These are phyloP conservation scores for Phytophthora constricta DNA, from an alignment of 352 stramenopile species.

Conservation along the genomic window DNA sequence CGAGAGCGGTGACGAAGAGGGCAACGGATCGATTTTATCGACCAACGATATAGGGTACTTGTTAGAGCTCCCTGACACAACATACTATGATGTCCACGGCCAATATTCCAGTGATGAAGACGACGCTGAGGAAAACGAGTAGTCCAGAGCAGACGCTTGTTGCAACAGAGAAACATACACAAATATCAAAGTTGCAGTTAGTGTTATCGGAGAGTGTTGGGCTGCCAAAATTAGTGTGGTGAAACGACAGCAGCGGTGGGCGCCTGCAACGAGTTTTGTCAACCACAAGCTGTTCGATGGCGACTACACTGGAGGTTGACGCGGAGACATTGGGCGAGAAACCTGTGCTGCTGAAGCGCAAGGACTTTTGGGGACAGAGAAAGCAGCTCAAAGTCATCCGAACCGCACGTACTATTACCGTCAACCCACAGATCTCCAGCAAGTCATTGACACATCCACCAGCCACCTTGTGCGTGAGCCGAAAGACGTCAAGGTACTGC, in stretches of 20 bases:
- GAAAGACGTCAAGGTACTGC: constrained; percentile 67
- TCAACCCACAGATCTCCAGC: constrained; percentile 71
- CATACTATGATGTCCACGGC: constrained; percentile 75
- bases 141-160: constrained; percentile 14
- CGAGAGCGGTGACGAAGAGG: constrained; percentile 47
- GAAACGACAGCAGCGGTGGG: constrained; percentile 33
- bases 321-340: constrained; percentile 31
- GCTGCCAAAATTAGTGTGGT: not conserved
- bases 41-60: constrained; percentile 70
- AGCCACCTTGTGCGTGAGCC: constrained; percentile 68
- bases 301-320: constrained; percentile 46
- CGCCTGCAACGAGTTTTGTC: too few species aligned
- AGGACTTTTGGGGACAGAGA: constrained; percentile 79
- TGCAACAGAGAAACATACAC: not conserved
- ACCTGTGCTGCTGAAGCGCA: constrained; percentile 68
- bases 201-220: constrained; percentile 10
- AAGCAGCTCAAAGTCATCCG: constrained; percentile 63
- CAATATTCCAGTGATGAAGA: constrained; percentile 84
- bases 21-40: constrained; percentile 52
- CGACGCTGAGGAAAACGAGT: constrained; percentile 66
- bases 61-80: constrained; percentile 72
- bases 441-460: constrained; percentile 77
- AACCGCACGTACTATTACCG: constrained; percentile 85
- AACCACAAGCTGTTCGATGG: constrained; percentile 25
- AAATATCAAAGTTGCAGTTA: constrained; percentile 20